Conservation (phyloP, 2,329 filamentous ascomycete genomes). For the Rasamsonia emersonii region DNA sequence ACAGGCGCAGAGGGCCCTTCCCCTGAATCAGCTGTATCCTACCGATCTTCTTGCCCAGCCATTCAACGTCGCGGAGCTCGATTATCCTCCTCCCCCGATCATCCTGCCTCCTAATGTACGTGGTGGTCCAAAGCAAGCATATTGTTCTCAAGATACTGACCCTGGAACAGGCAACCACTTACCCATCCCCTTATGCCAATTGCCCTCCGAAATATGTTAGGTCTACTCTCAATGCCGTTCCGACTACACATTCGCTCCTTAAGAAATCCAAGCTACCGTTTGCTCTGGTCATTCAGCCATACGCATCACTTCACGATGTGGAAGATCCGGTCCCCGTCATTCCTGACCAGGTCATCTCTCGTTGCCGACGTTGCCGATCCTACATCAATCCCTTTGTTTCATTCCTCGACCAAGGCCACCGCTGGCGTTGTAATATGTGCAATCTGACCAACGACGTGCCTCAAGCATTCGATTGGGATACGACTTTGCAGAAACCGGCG, state of each 20-base stretch:
- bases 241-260: conserved; percentile 81
- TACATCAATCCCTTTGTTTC: conserved; percentile 98
- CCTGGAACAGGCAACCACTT: conserved; percentile 65
- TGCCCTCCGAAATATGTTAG: conserved; percentile 90
- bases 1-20: conserved; percentile 41
- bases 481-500: conserved; percentile 77
- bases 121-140: conserved; percentile 1
- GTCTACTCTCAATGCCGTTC: conserved; percentile 88
- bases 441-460: conserved; percentile 97
- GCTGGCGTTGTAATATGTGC: conserved; percentile 99
- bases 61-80: conserved; percentile 87
- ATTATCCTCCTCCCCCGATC: conserved; percentile 83
- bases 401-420: conserved; percentile 92
- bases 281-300: conserved; percentile 91
- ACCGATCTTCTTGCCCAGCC: conserved; percentile 87
- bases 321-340: conserved; percentile 88
- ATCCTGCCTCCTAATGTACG: conserved; percentile 85
- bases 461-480: conserved; percentile 99
- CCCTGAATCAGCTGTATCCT: conserved; percentile 81
- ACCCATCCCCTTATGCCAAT: conserved; percentile 82
- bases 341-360: conserved; percentile 93
- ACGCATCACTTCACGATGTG: conserved; percentile 81
- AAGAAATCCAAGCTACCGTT: conserved; percentile 97
- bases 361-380: conserved; percentile 88
- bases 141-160: conserved; percentile 30